These are phyloP conservation scores for Lactuca sativa DNA, from an alignment of 129 eudicot species.

Conservation along the genomic window DNA sequence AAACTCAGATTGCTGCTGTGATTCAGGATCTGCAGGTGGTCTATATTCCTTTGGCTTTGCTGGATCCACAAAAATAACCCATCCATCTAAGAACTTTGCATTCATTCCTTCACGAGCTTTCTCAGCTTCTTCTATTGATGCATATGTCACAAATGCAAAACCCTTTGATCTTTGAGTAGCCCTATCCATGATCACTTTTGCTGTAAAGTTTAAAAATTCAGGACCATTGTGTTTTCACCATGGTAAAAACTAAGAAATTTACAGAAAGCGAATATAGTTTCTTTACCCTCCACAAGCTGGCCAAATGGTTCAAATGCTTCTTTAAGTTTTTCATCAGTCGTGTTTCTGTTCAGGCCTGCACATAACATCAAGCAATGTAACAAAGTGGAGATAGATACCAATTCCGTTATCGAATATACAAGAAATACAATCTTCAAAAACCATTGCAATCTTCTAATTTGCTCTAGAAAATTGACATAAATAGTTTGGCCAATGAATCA, in stretches of 20 bases:
- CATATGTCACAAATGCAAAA: constrained; percentile 81
- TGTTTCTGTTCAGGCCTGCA: constrained; percentile 81
- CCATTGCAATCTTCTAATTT: neutral
- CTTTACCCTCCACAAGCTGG: constrained; percentile 70
- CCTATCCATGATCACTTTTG: constrained; percentile 79
- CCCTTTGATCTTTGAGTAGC: constrained; percentile 86
- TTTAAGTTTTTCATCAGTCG: constrained; percentile 78
- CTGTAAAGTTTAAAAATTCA: constrained; percentile 39
- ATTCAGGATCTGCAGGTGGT: constrained; percentile 47
- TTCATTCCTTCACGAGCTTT: constrained; percentile 90
- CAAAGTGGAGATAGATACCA: neutral
- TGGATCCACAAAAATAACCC: constrained; percentile 98
- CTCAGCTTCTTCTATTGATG: constrained; percentile 85
- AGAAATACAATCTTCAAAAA: neutral
- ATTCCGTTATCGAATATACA: neutral
- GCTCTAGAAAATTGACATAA: neutral
- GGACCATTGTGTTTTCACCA: neutral
- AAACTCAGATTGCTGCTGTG: constrained; percentile 43
- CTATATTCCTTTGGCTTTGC: constrained; percentile 73
- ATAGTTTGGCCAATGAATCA: neutral
- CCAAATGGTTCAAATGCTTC: constrained; percentile 85
- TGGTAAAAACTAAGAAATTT: neutral
- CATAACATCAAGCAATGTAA: constrained; percentile 12
- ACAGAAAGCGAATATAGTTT: neutral
- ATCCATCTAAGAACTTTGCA: constrained; percentile 90